Evolutionary conservation across 371 early-diverging fungal species (phyloP), one percentile per base, ranked within the genome.

Genomic region (Mucor mucedo): DNA sequence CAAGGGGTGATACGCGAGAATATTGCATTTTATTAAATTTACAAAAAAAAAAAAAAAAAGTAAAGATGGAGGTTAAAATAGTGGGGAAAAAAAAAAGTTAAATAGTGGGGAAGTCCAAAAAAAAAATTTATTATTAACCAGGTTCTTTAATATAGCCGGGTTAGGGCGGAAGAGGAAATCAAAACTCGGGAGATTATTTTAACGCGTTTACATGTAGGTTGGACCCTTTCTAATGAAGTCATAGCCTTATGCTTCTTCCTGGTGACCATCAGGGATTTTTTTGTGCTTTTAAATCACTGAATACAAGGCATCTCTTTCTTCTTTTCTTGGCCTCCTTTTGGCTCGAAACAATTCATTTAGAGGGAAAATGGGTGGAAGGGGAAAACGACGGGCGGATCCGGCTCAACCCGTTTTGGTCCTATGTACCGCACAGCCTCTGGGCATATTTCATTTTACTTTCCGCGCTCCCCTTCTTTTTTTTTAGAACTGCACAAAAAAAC

Each of bases 1-100:
- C 61, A 42, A 68, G 53, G 54, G 68, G 65, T 60, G 68, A 60
- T 50, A 64, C 57, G 44, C 73, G 70, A 67, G 73, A 63, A 53
- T 66, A 73, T 60, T 73, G 73, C 73, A 73, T 73, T 40, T 41
- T 58, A 21, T 45, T 52, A 14, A 60, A 60, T 39, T 38, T 52
- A 42, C 29, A 30, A 40, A 3, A n/a, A 52, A 48, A 6, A 32
- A 16, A 33, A 47, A 32, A 59, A 55, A 45, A 57, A 39, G 11
- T 50, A 14, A 55, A 16, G 47, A 29, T 16, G 13, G 38, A 16
- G 30, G 41, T 40, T 39, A 21, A 28, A 45, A 48, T 32, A 55
- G 45, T 28, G 39, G 39, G 28, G 29, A 49, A 44, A 2, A 44
- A 44, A 44, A 44, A 21, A 21, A 21, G 16, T 47, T 47, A 47